phyloP scores from a whole-genome alignment of 2,329 filamentous ascomycete genomes.

The Diaporthe amygdali region DNA sequence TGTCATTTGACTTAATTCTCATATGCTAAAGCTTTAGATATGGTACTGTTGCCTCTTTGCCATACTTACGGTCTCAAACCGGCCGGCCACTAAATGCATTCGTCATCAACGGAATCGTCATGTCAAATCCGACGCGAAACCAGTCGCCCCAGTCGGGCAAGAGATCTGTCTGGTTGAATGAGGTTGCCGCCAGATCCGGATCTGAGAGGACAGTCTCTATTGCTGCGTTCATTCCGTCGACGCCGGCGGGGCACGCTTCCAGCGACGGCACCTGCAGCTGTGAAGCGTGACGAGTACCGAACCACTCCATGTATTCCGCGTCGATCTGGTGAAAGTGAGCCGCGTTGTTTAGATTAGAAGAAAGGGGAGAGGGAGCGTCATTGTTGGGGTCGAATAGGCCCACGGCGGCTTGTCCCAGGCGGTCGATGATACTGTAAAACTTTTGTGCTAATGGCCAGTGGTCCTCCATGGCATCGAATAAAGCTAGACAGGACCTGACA shows the following conservation, averaged over 20 bases:
- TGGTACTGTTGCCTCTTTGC: background rate
- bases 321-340: background rate
- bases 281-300: background rate
- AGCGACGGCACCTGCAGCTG: background rate
- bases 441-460: background rate
- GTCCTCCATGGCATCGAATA: conserved; percentile 7
- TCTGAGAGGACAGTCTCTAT: background rate
- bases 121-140: background rate
- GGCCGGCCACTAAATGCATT: background rate
- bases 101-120: background rate
- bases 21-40: no score
- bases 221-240: background rate
- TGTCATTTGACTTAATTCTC: no score
- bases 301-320: background rate
- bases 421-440: background rate
- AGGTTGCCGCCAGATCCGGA: background rate
- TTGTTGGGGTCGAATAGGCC: background rate
- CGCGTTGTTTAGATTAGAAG: background rate
- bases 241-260: background rate
- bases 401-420: background rate
- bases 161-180: background rate
- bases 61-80: background rate
- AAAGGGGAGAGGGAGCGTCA: background rate
- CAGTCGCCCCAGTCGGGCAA: background rate
- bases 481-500: background rate